Evolutionary conservation across 257 asterid genomes (phyloP).

Genomic region (Fraxinus cuspidata): DNA sequence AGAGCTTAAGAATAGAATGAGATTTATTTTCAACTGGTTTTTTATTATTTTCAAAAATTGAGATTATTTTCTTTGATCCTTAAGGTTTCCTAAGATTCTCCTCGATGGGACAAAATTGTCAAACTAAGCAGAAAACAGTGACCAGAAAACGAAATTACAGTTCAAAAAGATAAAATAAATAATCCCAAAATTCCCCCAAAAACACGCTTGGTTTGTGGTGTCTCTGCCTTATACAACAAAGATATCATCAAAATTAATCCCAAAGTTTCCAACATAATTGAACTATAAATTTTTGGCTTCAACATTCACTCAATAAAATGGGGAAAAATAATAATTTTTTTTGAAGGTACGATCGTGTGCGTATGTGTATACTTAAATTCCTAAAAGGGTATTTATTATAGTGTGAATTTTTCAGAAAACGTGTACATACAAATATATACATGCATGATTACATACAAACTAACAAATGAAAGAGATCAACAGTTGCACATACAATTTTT

Average conservation of each 20-base stretch:
- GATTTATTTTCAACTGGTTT: no score
- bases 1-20: background rate
- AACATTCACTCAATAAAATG: background rate
- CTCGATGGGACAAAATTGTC: background rate
- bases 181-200: background rate
- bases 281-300: background rate
- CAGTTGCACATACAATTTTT: constrained; percentile 54
- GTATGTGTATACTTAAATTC: background rate
- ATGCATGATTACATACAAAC: constrained; percentile 2
- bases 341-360: constrained; percentile 9
- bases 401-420: background rate
- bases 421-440: background rate
- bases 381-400: background rate
- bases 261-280: background rate
- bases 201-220: background rate
- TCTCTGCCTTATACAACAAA: background rate
- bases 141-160: background rate
- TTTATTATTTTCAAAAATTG: background rate
- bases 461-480: background rate
- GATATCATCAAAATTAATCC: background rate
- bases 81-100: background rate
- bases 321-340: background rate
- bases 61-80: background rate
- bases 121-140: background rate
- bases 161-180: background rate